These are phyloP conservation scores for Albizia julibrissin DNA, from an alignment of 306 rosid genomes.

Conservation along the genomic window DNA sequence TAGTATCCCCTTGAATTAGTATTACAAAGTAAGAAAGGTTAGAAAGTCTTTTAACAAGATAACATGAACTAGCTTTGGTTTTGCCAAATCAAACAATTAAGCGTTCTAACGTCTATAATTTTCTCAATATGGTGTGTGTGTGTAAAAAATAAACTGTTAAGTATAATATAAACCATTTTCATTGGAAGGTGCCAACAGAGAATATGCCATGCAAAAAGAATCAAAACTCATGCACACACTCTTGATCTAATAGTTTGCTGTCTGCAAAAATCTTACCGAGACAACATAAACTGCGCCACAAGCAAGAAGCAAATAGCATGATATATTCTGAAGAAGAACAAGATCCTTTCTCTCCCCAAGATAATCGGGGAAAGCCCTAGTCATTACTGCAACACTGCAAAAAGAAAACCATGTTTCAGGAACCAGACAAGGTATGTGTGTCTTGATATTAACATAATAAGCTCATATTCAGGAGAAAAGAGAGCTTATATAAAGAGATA, in stretches of 20 bases:
- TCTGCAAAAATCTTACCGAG: slow-evolving; percentile 51
- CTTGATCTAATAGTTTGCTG: slow-evolving; percentile 10
- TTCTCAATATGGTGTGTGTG: not conserved
- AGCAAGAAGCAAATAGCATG: slow-evolving; percentile 78
- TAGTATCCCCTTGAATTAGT: slow-evolving; percentile 62
- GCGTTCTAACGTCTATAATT: not conserved
- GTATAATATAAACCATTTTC: not conserved
- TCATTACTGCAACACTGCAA: slow-evolving; percentile 80
- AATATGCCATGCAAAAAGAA: not conserved
- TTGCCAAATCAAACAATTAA: not conserved
- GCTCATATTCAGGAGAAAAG: not conserved
- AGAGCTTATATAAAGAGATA: not conserved
- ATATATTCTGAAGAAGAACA: too few relatives aligned
- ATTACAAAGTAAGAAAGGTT: slow-evolving; percentile 22
- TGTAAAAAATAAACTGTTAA: too few relatives aligned
- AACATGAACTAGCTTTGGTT: not conserved
- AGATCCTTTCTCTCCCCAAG: too few relatives aligned
- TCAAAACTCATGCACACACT: not conserved
- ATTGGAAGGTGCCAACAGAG: not conserved
- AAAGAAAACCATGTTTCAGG: slow-evolving; percentile 30
- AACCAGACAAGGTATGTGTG: slow-evolving; percentile 16
- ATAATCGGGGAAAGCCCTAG: too few relatives aligned
- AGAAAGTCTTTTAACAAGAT: not conserved
- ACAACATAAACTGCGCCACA: slow-evolving; percentile 68
- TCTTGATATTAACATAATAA: not conserved